Conservation (phyloP, 148 eudicot genomes). For the Dysphania ambrosioides region DNA sequence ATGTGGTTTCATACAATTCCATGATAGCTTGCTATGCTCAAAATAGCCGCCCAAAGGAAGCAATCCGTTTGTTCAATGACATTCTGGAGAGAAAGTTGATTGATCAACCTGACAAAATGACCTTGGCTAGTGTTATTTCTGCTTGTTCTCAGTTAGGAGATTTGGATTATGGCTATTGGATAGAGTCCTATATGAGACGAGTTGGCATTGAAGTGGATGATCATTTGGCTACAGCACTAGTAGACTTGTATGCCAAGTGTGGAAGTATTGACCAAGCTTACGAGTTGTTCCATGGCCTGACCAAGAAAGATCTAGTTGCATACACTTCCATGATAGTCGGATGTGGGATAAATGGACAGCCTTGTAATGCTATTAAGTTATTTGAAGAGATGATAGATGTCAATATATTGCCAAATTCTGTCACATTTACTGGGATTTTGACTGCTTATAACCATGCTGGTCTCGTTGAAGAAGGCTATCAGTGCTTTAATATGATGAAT, state of each 20-base stretch:
- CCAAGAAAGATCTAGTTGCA: constrained; percentile 67
- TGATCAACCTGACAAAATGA: constrained; percentile 73
- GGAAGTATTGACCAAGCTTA: constrained; percentile 65
- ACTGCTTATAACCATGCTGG: constrained; percentile 81
- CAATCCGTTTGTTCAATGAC: constrained; percentile 53
- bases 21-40: constrained; percentile 88
- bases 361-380: constrained; percentile 48
- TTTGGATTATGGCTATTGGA: constrained; percentile 43
- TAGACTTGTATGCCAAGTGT: constrained; percentile 74
- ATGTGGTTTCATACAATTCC: constrained; percentile 52
- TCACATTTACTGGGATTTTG: constrained; percentile 65
- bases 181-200: constrained; percentile 46
- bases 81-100: constrained; percentile 39
- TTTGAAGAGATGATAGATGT: constrained; percentile 59
- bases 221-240: constrained; percentile 62
- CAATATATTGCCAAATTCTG: constrained; percentile 51
- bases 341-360: constrained; percentile 64
- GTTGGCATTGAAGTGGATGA: constrained; percentile 57
- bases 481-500: constrained; percentile 54
- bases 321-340: constrained; percentile 85
- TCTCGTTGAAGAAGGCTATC: constrained; percentile 72
- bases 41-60: constrained; percentile 63
- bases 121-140: constrained; percentile 67
- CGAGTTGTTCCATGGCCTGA: constrained; percentile 44
- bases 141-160: constrained; percentile 86